phyloP scores from a whole-genome alignment of 306 rosid species.

The Cyamopsis tetragonoloba region DNA sequence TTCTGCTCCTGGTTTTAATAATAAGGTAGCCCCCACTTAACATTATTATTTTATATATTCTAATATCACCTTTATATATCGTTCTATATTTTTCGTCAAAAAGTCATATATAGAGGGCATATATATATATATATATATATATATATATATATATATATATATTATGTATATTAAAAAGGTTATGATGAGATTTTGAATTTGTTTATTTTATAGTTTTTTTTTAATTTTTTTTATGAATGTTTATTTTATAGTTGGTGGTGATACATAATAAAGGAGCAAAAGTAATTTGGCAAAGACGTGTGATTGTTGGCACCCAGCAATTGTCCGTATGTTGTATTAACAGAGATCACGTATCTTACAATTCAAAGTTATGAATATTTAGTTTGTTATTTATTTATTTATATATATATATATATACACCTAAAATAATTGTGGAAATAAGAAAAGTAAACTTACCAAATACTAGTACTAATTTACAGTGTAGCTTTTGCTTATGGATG shows the following conservation, averaged over 20 bases:
- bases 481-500: constrained; percentile 11
- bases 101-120: not conserved
- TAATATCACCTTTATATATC: not conserved
- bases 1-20: constrained; percentile 28
- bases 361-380: constrained; percentile 19
- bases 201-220: not conserved
- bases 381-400: no score
- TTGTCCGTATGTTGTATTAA: constrained; percentile 32
- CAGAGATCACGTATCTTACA: constrained; percentile 21
- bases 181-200: no score
- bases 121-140: no score
- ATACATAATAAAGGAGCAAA: constrained; percentile 11
- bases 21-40: constrained; percentile 20
- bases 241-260: constrained; percentile 4
- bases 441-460: constrained; percentile 25
- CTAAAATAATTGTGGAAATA: not conserved
- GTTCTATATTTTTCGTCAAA: no score
- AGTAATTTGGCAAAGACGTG: constrained; percentile 9
- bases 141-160: no score
- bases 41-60: not conserved
- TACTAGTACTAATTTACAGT: constrained; percentile 9
- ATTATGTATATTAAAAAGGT: no score
- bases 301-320: constrained; percentile 27
- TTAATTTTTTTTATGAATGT: no score
- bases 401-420: no score